Base-by-base conservation (phyloP, 2,329 filamentous ascomycete species). In the Diaporthe sp. region DNA sequence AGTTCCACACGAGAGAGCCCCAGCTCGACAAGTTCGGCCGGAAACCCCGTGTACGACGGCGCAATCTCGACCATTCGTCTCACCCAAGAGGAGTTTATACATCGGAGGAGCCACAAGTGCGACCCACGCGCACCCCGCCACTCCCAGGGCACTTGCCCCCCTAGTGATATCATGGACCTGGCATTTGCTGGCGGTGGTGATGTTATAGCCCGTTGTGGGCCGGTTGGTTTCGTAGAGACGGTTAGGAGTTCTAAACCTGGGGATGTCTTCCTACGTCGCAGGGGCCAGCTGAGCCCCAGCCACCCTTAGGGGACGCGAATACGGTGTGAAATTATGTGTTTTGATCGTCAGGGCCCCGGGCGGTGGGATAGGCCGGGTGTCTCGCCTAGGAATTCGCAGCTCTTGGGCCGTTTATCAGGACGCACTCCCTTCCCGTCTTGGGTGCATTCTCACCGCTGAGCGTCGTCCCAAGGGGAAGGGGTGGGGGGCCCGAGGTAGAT, bases 381-480 rank as follows among this genome's bases (percentile, higher is more conserved):
- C 9, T 13, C 27, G 32, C 47, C n/a, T 32, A 39, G 63, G 53
- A 53, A 68, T 15, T 37, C 30, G 5, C 27, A n/a, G 27, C 22
- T 19, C 63, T 13, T 19, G n/a, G 47, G 47, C 32, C 63, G 32
- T 53, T 37, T 39, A 39, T 53, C 47, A 68, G n/a, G 47, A 39
- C 32, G 27, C 61, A 65, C 15, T 25, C 42, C 42, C 61, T 35
- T 37, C 47, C n/a, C 22, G 15, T 30, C 59, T 51, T 39, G 63
- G 61, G 47, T 30, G 15, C 15, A 10, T 50, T 39, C 42, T 66
- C 47, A 68, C 63, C 63, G 63, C 63, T 53, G 63, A 32, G 63
- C 17, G n/a, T 63, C 47, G 32, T 53, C 47, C 47, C 63, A 53
- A 68, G 63, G 63, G 61, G 30, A 47, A 63, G 59, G 30, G 27